These are phyloP conservation scores for Brassica cretica DNA, from an alignment of 345 rosid genomes.

Conservation along the genomic window DNA sequence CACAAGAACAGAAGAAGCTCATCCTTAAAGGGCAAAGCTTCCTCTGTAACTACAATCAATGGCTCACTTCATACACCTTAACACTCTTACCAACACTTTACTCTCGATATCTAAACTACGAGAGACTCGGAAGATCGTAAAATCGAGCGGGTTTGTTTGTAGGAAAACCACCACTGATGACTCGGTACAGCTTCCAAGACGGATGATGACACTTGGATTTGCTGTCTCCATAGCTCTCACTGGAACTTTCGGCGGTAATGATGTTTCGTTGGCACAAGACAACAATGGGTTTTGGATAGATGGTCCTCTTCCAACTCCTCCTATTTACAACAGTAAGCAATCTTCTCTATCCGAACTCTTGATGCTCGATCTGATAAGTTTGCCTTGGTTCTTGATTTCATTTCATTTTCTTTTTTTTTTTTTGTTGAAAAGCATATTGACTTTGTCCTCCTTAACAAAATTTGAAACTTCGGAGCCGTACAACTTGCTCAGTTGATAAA, in stretches of 20 bases:
- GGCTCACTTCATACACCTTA: too few relatives aligned
- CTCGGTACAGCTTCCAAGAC: constrained; percentile 47
- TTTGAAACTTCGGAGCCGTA: not conserved
- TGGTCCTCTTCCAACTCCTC: constrained; percentile 61
- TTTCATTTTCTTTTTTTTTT: not conserved
- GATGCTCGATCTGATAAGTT: not conserved
- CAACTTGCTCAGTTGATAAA: not conserved
- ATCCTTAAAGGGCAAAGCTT: too few relatives aligned
- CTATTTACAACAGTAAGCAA: constrained; percentile 66
- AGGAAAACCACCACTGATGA: too few relatives aligned
- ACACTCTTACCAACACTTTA: constrained; percentile 19
- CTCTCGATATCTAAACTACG: too few relatives aligned
- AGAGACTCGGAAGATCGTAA: too few relatives aligned
- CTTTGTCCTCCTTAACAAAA: not conserved
- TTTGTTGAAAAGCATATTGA: not conserved
- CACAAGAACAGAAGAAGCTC: too few relatives aligned
- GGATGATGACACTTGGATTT: constrained; percentile 53
- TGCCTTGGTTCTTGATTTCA: not conserved
- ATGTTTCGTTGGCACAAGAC: constrained; percentile 58
- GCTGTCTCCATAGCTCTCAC: constrained; percentile 51
- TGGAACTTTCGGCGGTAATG: constrained; percentile 32
- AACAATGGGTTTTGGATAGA: constrained; percentile 72
- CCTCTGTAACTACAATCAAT: too few relatives aligned
- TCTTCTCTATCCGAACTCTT: not conserved
- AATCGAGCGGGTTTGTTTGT: too few relatives aligned